phyloP scores from a whole-genome alignment of 177 flowering plant species.

The Vitis hybrid region DNA sequence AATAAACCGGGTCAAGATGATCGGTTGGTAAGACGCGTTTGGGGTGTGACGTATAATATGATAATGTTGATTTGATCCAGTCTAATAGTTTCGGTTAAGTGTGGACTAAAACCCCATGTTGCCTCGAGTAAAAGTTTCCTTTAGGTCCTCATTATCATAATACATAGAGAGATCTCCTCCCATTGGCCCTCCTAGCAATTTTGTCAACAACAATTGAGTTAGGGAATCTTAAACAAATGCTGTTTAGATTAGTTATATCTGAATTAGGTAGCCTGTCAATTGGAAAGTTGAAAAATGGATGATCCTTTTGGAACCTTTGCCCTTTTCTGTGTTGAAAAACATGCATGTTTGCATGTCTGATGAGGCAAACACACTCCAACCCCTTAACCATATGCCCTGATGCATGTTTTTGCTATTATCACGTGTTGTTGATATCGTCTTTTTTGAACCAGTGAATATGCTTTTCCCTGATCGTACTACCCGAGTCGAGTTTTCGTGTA shows the following conservation, averaged over 20 bases:
- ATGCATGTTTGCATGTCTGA: not conserved
- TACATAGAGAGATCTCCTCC: too few species aligned
- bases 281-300: not conserved
- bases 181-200: not conserved
- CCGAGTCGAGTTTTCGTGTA: too few species aligned
- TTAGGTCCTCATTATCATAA: not conserved
- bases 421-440: not conserved
- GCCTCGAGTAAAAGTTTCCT: not conserved
- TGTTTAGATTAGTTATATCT: not conserved
- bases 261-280: conserved; percentile 15
- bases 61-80: not conserved
- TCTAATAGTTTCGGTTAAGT: not conserved
- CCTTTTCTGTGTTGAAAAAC: not conserved
- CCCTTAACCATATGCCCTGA: not conserved
- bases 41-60: not conserved
- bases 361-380: not conserved
- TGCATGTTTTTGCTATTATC: not conserved
- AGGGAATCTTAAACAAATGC: not conserved
- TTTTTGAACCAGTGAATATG: too few species aligned
- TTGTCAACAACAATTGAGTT: conserved; percentile 12
- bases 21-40: not conserved
- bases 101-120: conserved; percentile 4
- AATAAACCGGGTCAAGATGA: not conserved
- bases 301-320: not conserved
- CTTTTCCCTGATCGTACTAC: too few species aligned